Conservation (phyloP, 352 stramenopile species). For the Pythium aristosporum region DNA sequence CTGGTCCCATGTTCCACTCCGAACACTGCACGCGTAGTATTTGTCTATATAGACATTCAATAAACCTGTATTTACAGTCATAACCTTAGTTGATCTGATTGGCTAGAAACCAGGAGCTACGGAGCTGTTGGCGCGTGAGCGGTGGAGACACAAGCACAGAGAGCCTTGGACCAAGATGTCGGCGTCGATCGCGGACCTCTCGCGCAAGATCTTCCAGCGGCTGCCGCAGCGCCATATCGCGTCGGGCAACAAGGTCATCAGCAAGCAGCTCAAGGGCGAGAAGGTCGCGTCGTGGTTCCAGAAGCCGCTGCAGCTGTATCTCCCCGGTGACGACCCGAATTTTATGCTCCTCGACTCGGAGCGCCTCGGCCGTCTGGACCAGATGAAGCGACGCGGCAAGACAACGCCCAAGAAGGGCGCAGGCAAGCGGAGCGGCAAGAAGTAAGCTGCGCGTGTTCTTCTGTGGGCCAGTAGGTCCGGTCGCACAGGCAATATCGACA, state of each 20-base stretch:
- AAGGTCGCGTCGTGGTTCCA: slow-evolving; percentile 87
- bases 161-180: slow-evolving; percentile 23
- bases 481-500: not conserved
- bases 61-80: not conserved
- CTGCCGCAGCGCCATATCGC: slow-evolving; percentile 76
- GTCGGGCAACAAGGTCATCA: slow-evolving; percentile 89
- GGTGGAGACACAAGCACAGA: slow-evolving; percentile 3
- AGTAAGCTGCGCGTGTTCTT: slow-evolving; percentile 36
- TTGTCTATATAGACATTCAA: no score
- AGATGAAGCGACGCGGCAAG: slow-evolving; percentile 88
- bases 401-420: slow-evolving; percentile 85
- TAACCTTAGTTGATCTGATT: not conserved
- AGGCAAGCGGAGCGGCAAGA: slow-evolving; percentile 81
- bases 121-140: slow-evolving; percentile 1
- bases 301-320: slow-evolving; percentile 72
- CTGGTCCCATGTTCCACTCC: not conserved
- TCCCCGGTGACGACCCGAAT: slow-evolving; percentile 82
- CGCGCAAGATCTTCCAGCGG: slow-evolving; percentile 88
- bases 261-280: slow-evolving; percentile 86
- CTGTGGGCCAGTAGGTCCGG: not conserved
- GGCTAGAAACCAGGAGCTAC: slow-evolving; percentile 2
- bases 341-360: slow-evolving; percentile 83
- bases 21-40: not conserved
- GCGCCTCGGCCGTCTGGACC: slow-evolving; percentile 71
- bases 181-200: slow-evolving; percentile 74